Evolutionary conservation across 148 eudicot species (phyloP).

Genomic region (Silene uniflora): DNA sequence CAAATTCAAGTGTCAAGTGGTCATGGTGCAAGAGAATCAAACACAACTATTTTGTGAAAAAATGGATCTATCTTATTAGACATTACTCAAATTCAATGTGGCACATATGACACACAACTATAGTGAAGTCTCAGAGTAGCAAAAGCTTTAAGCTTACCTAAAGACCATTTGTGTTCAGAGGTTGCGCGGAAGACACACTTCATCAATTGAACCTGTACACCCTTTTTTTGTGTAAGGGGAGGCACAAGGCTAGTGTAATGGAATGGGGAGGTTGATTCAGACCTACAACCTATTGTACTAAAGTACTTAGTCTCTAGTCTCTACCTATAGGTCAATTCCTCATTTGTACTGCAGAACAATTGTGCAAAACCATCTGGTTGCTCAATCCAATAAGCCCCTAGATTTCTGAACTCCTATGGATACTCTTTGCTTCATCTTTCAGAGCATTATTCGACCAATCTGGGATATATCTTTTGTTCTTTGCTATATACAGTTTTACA

Average conservation of each 20-base stretch:
- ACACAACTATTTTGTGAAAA: neutral
- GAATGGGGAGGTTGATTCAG: neutral
- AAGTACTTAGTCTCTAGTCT: neutral
- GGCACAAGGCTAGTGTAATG: neutral
- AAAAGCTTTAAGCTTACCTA: neutral
- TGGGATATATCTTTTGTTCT: neutral
- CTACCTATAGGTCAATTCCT: neutral
- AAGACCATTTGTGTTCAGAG: neutral
- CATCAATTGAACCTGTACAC: too few species aligned
- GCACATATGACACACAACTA: neutral
- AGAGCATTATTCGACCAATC: neutral
- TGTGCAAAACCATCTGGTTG: neutral
- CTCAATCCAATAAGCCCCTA: neutral
- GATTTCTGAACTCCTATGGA: neutral
- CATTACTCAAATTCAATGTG: too few species aligned
- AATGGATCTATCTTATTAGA: neutral
- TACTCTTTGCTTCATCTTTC: neutral
- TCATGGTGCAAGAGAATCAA: neutral
- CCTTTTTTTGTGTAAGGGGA: neutral
- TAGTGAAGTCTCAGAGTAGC: neutral
- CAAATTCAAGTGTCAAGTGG: neutral
- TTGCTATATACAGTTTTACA: neutral
- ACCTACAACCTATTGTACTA: neutral
- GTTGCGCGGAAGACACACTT: neutral
- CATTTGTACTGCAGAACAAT: neutral